Base-by-base conservation (phyloP, 2,329 filamentous ascomycete genomes). In the Trichoderma atroviride region DNA sequence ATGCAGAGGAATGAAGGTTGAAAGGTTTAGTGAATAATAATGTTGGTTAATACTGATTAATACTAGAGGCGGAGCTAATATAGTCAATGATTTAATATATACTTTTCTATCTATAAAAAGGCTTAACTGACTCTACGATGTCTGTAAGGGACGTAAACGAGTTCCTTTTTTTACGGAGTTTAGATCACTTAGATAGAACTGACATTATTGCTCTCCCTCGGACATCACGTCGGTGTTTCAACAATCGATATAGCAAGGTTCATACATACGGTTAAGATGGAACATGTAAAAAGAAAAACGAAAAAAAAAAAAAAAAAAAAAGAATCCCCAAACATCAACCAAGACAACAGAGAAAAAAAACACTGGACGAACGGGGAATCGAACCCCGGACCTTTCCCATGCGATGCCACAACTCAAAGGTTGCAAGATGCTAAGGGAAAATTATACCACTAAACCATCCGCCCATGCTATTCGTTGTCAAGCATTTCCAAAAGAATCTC, bases 331-430 rank as follows among this genome's bases (percentile, higher is more conserved):
- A 43, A 43, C 3, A n/a, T 43, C 40, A 7, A 6, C 9, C 3
- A n/a, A n/a, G n/a, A 3, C 19, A 22, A 22, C 10, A 0, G 2
- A 29, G 29, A 56, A 55, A 43, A 68, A 4, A 24, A 66, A 61
- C 52, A 16, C 29, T 71, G 70, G 70, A 71, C 70, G 68, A 69
- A 71, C 70, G 59, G 70, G 70, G 70, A 71, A 71, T 71, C 68
- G 70, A 71, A 71, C 70, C 70, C 70, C 59, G 70, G 70, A 71
- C 70, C 70, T 69, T 65, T 71, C 70, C 70, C 70, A 71, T 10
- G 60, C 66, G 53, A 16, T 35, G 7, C 6, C 5, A 1, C 53
- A 64, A 56, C 53, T 29, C 43, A 14, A 1, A 37, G 40, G 40
- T 64, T 53, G 9, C 52, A 64, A 35, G 31, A 64, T 69, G 67